phyloP scores from a whole-genome alignment of 2,329 filamentous ascomycete genomes.

The Penicillium sp. region DNA sequence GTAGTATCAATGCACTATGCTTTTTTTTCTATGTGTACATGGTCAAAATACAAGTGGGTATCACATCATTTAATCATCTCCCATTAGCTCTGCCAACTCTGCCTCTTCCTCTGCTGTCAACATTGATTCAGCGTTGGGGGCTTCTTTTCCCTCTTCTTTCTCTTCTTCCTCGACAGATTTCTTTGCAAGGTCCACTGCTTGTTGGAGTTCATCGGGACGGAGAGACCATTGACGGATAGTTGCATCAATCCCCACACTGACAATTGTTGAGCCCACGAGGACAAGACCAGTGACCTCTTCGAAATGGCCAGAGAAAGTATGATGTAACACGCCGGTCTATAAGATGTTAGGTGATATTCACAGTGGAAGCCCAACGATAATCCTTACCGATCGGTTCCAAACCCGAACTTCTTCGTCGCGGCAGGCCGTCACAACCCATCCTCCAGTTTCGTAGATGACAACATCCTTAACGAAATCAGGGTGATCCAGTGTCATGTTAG shows the following conservation, averaged over 20 bases:
- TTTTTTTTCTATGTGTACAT: neutral
- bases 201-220: conserved; percentile 60
- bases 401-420: conserved; percentile 89
- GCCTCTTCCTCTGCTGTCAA: conserved; percentile 90
- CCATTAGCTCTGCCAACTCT: conserved; percentile 89
- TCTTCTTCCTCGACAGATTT: conserved; percentile 48
- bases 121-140: conserved; percentile 51
- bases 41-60: conserved; percentile 15
- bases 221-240: conserved; percentile 86
- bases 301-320: conserved; percentile 79
- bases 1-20: neutral
- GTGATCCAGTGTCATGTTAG: conserved; percentile 74
- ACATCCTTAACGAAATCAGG: conserved; percentile 90
- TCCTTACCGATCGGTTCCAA: conserved; percentile 68
- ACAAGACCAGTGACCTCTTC: conserved; percentile 87
- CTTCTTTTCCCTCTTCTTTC: conserved; percentile 48
- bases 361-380: neutral
- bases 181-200: conserved; percentile 54
- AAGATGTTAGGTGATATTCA: conserved; percentile 30
- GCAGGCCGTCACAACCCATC: conserved; percentile 84
- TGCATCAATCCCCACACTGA: conserved; percentile 86
- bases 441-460: conserved; percentile 66
- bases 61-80: conserved; percentile 53
- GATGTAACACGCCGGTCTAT: conserved; percentile 70
- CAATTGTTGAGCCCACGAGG: conserved; percentile 60